Conservation (phyloP, 75 land plant species). For the Cryptomeria japonica region DNA sequence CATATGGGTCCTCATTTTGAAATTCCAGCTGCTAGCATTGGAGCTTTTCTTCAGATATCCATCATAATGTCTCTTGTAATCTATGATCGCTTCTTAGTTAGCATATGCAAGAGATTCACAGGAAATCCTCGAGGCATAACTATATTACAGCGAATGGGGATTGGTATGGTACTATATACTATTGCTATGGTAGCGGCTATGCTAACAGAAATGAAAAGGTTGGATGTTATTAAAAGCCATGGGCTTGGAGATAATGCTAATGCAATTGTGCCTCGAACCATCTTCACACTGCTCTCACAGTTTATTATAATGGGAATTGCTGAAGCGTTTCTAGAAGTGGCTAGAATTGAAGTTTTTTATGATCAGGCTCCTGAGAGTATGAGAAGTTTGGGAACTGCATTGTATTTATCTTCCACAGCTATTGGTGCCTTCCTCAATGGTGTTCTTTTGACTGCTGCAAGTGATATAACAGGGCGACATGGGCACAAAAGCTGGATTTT, state of each 20-base stretch:
- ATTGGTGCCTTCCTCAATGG: slow-evolving; percentile 36
- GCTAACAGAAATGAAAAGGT: slow-evolving; percentile 15
- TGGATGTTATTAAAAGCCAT: too few species aligned
- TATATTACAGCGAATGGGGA: slow-evolving; percentile 56
- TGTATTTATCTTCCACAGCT: slow-evolving; percentile 14
- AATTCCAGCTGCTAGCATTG: slow-evolving; percentile 72
- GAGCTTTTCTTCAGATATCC: slow-evolving; percentile 51
- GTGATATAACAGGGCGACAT: slow-evolving; percentile 19
- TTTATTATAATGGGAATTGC: slow-evolving; percentile 55
- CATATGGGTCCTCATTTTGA: slow-evolving; percentile 56
- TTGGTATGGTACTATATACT: slow-evolving; percentile 38
- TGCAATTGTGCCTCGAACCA: slow-evolving; percentile 35
- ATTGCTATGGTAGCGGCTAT: slow-evolving; percentile 45
- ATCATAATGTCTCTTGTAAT: slow-evolving; percentile 48
- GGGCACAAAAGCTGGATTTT: slow-evolving; percentile 30
- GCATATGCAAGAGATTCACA: slow-evolving; percentile 25
- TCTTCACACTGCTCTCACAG: slow-evolving; percentile 68
- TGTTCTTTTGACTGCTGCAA: slow-evolving; percentile 24
- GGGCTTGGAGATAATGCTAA: too few species aligned
- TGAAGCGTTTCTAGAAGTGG: slow-evolving; percentile 47
- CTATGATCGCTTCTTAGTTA: slow-evolving; percentile 55
- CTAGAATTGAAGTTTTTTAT: slow-evolving; percentile 74
- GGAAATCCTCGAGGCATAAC: slow-evolving; percentile 58
- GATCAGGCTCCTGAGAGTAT: slow-evolving; percentile 65
- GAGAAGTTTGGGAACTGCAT: slow-evolving; percentile 34